phyloP scores from a whole-genome alignment of 176 grass and related monocot species.

The Carex pumila region DNA sequence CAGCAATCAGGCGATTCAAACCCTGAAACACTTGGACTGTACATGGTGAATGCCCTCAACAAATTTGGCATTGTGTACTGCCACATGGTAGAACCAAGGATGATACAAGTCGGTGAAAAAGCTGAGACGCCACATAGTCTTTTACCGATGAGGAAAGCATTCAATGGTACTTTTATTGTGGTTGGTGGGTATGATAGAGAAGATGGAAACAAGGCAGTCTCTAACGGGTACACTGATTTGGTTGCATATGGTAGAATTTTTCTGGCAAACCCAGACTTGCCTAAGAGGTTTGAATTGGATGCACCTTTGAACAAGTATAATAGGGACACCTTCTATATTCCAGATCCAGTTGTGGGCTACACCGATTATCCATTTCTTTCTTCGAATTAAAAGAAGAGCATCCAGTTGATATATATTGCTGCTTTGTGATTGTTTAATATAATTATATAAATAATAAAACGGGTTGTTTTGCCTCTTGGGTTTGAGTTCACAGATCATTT shows the following conservation, averaged over 20 bases:
- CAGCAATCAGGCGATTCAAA: constrained; percentile 12
- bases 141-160: constrained; percentile 18
- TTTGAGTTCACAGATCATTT: neutral
- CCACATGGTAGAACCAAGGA: constrained; percentile 27
- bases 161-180: constrained; percentile 16
- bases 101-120: constrained; percentile 12
- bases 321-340: constrained; percentile 13
- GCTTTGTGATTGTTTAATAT: neutral
- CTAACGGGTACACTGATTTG: constrained; percentile 16
- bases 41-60: constrained; percentile 27
- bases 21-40: constrained; percentile 17
- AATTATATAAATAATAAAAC: neutral
- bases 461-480: neutral
- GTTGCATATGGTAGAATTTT: constrained; percentile 22
- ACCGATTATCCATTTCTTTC: constrained; percentile 24
- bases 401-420: neutral
- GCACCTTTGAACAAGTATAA: constrained; percentile 25
- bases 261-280: constrained; percentile 24
- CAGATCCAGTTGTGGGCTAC: constrained; percentile 22
- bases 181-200: constrained; percentile 18
- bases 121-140: constrained; percentile 11
- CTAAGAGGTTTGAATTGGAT: constrained; percentile 19
- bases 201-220: constrained; percentile 8
- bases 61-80: constrained; percentile 25
- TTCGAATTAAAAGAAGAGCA: neutral